Evolutionary conservation across 495 filamentous ascomycete species (phyloP).

Genomic region (Apodospora peruviana): DNA sequence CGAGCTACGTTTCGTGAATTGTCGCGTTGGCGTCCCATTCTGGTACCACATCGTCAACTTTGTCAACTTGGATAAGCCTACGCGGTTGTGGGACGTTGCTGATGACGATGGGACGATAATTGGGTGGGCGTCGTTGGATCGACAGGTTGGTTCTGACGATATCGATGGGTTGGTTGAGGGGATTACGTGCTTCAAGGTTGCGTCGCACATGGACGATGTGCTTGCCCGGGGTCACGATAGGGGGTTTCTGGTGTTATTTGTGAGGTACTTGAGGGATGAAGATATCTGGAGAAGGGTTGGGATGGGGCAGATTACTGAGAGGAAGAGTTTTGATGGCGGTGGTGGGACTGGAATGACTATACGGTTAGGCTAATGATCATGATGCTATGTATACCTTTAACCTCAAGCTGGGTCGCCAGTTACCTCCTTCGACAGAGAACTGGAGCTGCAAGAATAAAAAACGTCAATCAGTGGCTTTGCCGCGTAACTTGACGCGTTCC

Average conservation of each 20-base stretch:
- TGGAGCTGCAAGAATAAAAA: too few species aligned
- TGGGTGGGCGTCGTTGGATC: not conserved
- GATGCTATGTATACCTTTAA: too few species aligned
- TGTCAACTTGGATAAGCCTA: not conserved
- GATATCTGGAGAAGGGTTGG: not conserved
- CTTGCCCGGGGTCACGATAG: not conserved
- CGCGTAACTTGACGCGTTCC: too few species aligned
- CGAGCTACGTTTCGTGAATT: not conserved
- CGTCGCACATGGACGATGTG: not conserved
- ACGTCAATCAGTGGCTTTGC: too few species aligned
- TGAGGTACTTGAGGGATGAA: not conserved
- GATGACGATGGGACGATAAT: not conserved
- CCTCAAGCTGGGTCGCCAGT: too few species aligned
- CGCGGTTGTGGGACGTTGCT: not conserved
- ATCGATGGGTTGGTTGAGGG: not conserved
- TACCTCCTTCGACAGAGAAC: too few species aligned
- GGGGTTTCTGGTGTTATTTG: not conserved
- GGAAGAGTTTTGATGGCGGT: not conserved
- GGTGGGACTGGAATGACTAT: too few species aligned
- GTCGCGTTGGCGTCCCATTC: not conserved
- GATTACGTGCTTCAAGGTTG: not conserved
- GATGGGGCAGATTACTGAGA: not conserved
- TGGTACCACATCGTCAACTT: not conserved
- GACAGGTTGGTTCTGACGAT: not conserved
- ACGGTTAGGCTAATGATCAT: too few species aligned